A percentile compares a stretch with the other conserved stretches of the same genome.
Evolutionary conservation across 1,284 basidiomycete genomes (phyloP).

Genomic region (Cutaneotrichosporon spelunceum): DNA sequence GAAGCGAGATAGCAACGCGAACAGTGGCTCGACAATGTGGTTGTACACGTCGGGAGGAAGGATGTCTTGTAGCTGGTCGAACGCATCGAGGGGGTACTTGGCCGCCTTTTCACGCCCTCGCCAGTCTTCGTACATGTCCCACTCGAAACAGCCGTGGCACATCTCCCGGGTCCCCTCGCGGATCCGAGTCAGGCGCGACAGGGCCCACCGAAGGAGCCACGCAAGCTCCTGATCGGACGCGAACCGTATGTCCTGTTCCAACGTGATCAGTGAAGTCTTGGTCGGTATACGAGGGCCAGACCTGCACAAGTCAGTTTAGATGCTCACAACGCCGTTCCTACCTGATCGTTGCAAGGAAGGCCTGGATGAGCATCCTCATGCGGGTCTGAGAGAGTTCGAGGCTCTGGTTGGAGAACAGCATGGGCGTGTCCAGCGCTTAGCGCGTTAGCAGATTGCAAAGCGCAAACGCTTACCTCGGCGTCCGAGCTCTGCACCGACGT

Average conservation of each 20-base stretch:
- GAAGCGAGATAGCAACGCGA: conserved; percentile 71
- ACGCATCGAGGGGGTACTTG: conserved; percentile 66
- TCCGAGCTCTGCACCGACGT: conserved; percentile 67
- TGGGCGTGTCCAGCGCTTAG: conserved; percentile 74
- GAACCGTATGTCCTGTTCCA: conserved; percentile 73
- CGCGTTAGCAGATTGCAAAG: background rate
- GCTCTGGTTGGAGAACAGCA: conserved; percentile 81
- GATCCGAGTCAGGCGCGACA: conserved; percentile 66
- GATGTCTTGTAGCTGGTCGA: conserved; percentile 57
- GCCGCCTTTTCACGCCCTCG: conserved; percentile 68
- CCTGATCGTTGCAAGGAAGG: conserved; percentile 60
- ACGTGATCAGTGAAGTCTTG: conserved; percentile 48
- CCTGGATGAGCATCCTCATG: conserved; percentile 68
- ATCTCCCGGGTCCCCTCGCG: conserved; percentile 55
- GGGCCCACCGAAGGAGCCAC: conserved; percentile 80
- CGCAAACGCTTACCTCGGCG: conserved; percentile 54
- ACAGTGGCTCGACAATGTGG: conserved; percentile 63
- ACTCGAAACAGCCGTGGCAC: conserved; percentile 67
- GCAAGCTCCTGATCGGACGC: conserved; percentile 79
- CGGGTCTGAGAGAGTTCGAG: conserved; percentile 71
- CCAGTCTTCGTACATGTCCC: conserved; percentile 74
- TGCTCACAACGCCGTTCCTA: conserved; percentile 19
- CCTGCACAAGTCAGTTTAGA: background rate
- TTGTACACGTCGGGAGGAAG: conserved; percentile 55
- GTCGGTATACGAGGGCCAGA: conserved; percentile 12